Percentiles rank a stretch among this genome's conserved stretches.
Evolutionary conservation across 139 green algal species (phyloP).

Genomic region (Volvox reticuliferus): DNA sequence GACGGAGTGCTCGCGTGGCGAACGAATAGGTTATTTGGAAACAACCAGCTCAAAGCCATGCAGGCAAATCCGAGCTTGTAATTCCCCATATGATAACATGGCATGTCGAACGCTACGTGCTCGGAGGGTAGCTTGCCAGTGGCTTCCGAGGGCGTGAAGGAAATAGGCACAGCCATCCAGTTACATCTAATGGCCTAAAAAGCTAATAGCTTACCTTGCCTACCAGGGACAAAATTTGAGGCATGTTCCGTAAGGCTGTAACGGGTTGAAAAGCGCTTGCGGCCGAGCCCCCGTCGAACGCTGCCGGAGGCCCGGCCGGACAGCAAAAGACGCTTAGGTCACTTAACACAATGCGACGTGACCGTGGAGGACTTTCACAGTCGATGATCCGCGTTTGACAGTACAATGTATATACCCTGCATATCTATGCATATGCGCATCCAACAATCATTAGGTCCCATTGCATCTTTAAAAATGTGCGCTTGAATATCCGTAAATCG

Average conservation of each 20-base stretch:
- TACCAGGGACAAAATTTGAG: neutral
- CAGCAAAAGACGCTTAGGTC: neutral
- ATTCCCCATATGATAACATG: too few relatives aligned
- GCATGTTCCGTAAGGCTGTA: neutral
- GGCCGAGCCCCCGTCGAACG: slow-evolving; percentile 24
- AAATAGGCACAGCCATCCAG: neutral
- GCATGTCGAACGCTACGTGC: too few relatives aligned
- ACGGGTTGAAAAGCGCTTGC: neutral
- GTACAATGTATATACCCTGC: neutral
- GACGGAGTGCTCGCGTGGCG: too few relatives aligned
- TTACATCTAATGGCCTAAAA: neutral
- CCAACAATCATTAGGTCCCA: too few relatives aligned
- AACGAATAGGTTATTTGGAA: too few relatives aligned
- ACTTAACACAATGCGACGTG: neutral
- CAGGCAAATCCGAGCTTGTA: too few relatives aligned
- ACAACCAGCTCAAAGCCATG: too few relatives aligned
- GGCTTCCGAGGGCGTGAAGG: too few relatives aligned
- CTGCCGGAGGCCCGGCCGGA: slow-evolving; percentile 12
- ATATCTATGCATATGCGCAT: neutral
- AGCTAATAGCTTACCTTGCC: neutral
- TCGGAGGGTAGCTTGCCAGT: too few relatives aligned
- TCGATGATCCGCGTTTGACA: neutral
- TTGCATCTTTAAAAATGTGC: too few relatives aligned
- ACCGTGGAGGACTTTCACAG: neutral
- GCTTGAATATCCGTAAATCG: too few relatives aligned